Evolutionary conservation across 2,329 filamentous ascomycete genomes (phyloP).

Genomic region (Helotiales sp.): DNA sequence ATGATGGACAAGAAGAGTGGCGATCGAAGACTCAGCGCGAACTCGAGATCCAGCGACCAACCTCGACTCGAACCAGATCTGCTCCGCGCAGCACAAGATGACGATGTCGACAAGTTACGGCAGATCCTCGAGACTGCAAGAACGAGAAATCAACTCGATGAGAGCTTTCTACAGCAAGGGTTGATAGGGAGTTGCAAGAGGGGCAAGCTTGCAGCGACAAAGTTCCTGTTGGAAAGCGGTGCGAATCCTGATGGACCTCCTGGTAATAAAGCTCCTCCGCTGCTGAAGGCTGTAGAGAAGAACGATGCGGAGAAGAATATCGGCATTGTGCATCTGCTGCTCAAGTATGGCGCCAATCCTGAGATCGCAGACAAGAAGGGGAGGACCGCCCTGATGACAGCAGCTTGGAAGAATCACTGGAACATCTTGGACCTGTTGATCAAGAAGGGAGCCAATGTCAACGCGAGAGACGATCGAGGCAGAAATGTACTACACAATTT

Average conservation of each 20-base stretch:
- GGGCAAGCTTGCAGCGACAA: conserved; percentile 23
- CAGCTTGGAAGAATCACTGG: conserved; percentile 30
- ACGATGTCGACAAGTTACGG: conserved; percentile 24
- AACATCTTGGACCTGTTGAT: conserved; percentile 27
- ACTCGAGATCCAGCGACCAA: conserved; percentile 24
- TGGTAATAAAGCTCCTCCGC: conserved; percentile 24
- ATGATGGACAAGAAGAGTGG: background rate
- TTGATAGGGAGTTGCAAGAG: conserved; percentile 30
- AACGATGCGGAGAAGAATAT: conserved; percentile 29
- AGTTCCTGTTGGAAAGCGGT: conserved; percentile 25
- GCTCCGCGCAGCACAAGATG: conserved; percentile 26
- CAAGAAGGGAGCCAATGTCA: conserved; percentile 26
- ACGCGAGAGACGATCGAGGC: conserved; percentile 23
- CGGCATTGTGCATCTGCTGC: conserved; percentile 25
- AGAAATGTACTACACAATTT: conserved; percentile 31
- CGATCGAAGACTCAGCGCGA: conserved; percentile 13
- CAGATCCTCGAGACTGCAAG: conserved; percentile 23
- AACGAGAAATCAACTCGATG: conserved; percentile 22
- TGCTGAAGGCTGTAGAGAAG: conserved; percentile 27
- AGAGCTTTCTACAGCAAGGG: conserved; percentile 27
- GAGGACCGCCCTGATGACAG: conserved; percentile 29
- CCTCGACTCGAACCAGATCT: conserved; percentile 28
- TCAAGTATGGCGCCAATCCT: conserved; percentile 27
- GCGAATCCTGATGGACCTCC: conserved; percentile 24
- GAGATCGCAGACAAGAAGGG: conserved; percentile 29